Evolutionary conservation across 805 yeast genomes (phyloP).

Genomic region (Nakazawaea anatomiae): DNA sequence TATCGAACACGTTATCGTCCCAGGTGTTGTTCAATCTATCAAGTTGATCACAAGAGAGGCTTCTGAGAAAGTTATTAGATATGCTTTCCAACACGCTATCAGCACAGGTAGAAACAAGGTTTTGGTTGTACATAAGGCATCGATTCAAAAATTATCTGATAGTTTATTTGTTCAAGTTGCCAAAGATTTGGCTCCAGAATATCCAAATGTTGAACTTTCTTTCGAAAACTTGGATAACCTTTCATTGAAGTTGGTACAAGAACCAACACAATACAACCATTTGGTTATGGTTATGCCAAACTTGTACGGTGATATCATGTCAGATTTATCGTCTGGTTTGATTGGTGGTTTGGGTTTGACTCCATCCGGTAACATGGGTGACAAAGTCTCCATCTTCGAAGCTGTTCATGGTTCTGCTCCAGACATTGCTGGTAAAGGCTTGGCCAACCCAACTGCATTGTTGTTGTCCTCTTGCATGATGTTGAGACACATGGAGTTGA

Average conservation of each 20-base stretch:
- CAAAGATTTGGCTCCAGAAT: conserved; percentile 81
- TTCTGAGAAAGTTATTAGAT: conserved; percentile 92
- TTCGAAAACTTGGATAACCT: conserved; percentile 94
- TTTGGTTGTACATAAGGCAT: conserved; percentile 95
- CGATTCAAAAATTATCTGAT: conserved; percentile 96
- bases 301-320: conserved; percentile 98
- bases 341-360: conserved; percentile 99
- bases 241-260: conserved; percentile 81
- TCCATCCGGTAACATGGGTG: conserved; percentile 99
- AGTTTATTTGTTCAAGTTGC: conserved; percentile 95
- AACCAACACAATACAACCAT: conserved; percentile 82
- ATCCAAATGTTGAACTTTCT: conserved; percentile 81
- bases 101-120: conserved; percentile 83
- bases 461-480: conserved; percentile 95
- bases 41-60: conserved; percentile 96
- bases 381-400: conserved; percentile 95
- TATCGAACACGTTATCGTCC: conserved; percentile 95
- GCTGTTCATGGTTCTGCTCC: conserved; percentile 99
- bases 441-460: conserved; percentile 98
- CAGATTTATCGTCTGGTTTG: conserved; percentile 95
- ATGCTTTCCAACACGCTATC: conserved; percentile 95
- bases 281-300: conserved; percentile 97
- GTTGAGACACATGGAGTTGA: conserved; percentile 97
- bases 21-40: conserved; percentile 98
- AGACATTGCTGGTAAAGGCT: conserved; percentile 97